These are phyloP conservation scores for Saprolegnia diclina DNA, from an alignment of 352 stramenopile species.

Conservation along the genomic window DNA sequence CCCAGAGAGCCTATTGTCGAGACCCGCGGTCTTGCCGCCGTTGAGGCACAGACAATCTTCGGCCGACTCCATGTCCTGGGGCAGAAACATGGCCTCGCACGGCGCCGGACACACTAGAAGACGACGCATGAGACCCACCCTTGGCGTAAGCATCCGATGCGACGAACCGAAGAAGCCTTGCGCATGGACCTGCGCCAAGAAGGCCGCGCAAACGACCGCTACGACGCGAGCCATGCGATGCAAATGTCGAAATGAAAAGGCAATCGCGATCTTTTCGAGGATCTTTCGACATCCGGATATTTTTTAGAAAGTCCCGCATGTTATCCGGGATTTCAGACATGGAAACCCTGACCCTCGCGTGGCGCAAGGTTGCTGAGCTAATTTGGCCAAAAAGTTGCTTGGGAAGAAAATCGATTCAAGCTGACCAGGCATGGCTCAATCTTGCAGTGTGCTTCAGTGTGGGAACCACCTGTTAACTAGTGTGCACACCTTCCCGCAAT, in stretches of 20 bases:
- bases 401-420: background rate
- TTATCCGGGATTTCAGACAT: no score
- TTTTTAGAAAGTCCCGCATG: no score
- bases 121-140: constrained; percentile 3
- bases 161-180: constrained; percentile 24
- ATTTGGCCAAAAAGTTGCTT: background rate
- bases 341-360: no score
- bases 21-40: background rate
- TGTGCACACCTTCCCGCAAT: no score
- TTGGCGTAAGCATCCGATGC: background rate
- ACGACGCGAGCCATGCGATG: background rate
- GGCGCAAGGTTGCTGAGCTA: no score
- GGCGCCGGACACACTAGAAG: constrained; percentile 50
- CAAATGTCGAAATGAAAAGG: constrained; percentile 14
- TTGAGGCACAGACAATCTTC: constrained; percentile 57
- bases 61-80: constrained; percentile 72
- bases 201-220: background rate
- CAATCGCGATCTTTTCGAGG: constrained; percentile 2
- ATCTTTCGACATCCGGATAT: constrained; percentile 11
- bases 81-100: constrained; percentile 70
- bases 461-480: no score
- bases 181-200: constrained; percentile 5
- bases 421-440: no score
- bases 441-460: no score
- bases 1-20: constrained; percentile 4